Base-by-base conservation (phyloP, 257 asterid species). In the Osmanthus fragrans region DNA sequence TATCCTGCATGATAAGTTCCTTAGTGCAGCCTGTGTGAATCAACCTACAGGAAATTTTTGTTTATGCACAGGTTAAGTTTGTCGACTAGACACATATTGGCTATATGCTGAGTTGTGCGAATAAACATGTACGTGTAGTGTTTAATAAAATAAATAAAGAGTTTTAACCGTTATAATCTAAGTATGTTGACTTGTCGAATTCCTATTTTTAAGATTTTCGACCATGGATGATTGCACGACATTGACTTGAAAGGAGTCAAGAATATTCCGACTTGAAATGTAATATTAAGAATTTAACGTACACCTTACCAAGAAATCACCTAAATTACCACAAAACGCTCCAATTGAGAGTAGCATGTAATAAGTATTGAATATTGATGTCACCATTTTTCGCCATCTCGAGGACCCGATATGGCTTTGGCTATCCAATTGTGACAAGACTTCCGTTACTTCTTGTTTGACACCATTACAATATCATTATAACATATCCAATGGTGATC, bases 41-140 rank as follows among this genome's bases (percentile, higher is more conserved):
- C 81, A 71, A 10, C 71, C 84, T 56, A 73, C 16, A 13, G 86
- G 84, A 18, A 83, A 79, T 49, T 83, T 49, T 11, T 83, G 86
- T 51, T 12, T 83, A 3, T 79, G 84, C 45, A 56, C 76, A 37
- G 81, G 81, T 25, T 60, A n/a, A 58, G 2, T 1, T 8, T 60
- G 29, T 63, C 34, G 0, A 4, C 67, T 19, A 58, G 29, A 58
- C 67, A 51, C 7, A 51, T 51, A 0, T 19, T 5, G 25, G 10
- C 23, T 54, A 30, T 19, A 36, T 37, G 2, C 2, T 37, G 42
- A 40, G 49, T 40, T 15, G 16, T 2, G 49, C 4, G 0, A 40
- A 10, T 40, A 10, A 40, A 40, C 16, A 40, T 40, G 49, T 40
- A 16, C 15, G 2, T 8, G 13, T 9, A 10, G 45, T 39, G 12